Conservation (phyloP, 192 early-diverging fungal species). For the Podila epigama region DNA sequence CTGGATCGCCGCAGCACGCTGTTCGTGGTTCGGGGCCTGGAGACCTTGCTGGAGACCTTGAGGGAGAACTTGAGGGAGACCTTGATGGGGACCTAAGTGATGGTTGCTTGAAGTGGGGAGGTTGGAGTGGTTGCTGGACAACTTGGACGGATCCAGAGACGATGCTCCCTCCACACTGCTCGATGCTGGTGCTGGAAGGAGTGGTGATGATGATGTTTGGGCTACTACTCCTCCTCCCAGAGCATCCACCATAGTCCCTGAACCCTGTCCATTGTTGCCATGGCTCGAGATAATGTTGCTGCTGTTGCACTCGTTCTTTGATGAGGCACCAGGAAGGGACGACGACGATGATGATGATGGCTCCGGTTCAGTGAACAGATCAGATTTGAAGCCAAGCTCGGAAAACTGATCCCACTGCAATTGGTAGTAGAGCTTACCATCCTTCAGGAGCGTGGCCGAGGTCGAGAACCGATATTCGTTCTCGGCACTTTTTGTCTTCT, state of each 20-base stretch:
- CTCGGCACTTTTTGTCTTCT: neutral
- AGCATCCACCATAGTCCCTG: conserved; percentile 2
- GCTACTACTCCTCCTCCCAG: too few species aligned
- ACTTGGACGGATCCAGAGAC: neutral
- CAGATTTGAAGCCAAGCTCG: conserved; percentile 40
- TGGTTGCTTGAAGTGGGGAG: too few species aligned
- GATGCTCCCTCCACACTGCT: neutral
- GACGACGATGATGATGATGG: conserved; percentile 1
- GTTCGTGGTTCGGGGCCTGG: conserved; percentile 20
- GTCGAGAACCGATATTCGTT: conserved; percentile 43
- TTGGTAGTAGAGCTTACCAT: conserved; percentile 51
- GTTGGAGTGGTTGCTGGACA: too few species aligned
- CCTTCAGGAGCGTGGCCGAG: conserved; percentile 46
- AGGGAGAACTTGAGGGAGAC: neutral
- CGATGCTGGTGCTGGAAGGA: too few species aligned
- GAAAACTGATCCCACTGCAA: conserved; percentile 48
- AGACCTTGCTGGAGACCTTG: neutral
- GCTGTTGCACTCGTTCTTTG: conserved; percentile 7
- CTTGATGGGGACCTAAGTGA: too few species aligned
- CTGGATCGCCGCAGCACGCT: conserved; percentile 28
- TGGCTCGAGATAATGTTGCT: conserved; percentile 17
- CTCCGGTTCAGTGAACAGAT: conserved; percentile 29
- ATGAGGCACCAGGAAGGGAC: too few species aligned
- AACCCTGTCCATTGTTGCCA: conserved; percentile 8
- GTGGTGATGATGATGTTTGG: too few species aligned